Conservation (phyloP, 1,139 yeast species). For the Suhomyces anneliseae region DNA sequence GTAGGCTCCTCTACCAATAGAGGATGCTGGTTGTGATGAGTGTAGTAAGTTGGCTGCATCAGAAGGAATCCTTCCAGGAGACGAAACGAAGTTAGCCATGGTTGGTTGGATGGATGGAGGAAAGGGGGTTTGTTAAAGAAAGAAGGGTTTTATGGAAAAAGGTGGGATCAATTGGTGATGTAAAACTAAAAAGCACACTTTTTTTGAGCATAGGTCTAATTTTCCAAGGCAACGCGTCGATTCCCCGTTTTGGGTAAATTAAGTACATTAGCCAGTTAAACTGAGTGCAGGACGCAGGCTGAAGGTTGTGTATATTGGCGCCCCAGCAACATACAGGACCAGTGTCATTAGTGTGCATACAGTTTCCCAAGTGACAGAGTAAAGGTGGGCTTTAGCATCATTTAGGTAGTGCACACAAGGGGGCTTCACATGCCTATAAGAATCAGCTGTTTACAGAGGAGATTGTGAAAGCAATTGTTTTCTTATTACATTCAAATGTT, state of each 20-base stretch:
- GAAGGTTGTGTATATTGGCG: no score
- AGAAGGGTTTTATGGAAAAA: background rate
- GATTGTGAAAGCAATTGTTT: background rate
- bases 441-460: no score
- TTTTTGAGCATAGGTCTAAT: no score
- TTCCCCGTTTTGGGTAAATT: slow-evolving; percentile 26
- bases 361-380: no score
- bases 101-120: background rate
- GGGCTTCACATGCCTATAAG: no score
- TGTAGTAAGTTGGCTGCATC: slow-evolving; percentile 46
- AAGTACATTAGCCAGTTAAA: background rate
- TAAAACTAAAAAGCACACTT: no score
- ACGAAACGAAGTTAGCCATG: slow-evolving; percentile 49
- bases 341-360: no score
- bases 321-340: no score
- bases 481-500: background rate
- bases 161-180: background rate
- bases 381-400: no score
- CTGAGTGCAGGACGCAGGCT: no score
- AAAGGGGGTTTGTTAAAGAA: no score
- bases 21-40: slow-evolving; percentile 48
- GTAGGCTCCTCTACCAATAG: slow-evolving; percentile 36
- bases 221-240: slow-evolving; percentile 8
- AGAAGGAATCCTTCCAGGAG: slow-evolving; percentile 48
- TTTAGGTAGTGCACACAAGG: no score